These are phyloP conservation scores for Hyphopichia burtonii DNA, from an alignment of 1,139 yeast genomes.

Conservation along the genomic window DNA sequence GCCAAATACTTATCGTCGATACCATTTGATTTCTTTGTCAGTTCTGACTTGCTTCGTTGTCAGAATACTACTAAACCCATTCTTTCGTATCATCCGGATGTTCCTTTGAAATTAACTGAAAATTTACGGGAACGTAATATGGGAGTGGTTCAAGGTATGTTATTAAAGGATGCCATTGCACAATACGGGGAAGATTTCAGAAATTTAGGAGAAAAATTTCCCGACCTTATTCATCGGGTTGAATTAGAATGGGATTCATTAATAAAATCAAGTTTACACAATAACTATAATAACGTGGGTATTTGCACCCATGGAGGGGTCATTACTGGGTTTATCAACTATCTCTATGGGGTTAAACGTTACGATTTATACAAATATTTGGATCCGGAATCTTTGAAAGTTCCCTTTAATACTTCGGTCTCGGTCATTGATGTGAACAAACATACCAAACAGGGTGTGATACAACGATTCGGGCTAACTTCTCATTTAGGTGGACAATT, in stretches of 20 bases:
- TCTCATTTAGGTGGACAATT: constrained; percentile 61
- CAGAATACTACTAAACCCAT: constrained; percentile 50
- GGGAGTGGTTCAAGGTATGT: constrained; percentile 80
- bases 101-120: constrained; percentile 21
- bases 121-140: constrained; percentile 72
- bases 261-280: constrained; percentile 32
- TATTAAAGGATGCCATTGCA: constrained; percentile 59
- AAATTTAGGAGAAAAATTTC: constrained; percentile 53
- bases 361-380: constrained; percentile 39
- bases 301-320: constrained; percentile 89
- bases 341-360: constrained; percentile 36
- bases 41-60: constrained; percentile 66
- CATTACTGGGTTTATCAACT: constrained; percentile 57
- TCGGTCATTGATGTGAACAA: constrained; percentile 58
- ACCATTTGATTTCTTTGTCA: constrained; percentile 49
- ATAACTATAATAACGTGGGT: constrained; percentile 48
- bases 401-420: constrained; percentile 73
- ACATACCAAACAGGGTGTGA: constrained; percentile 34
- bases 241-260: constrained; percentile 46
- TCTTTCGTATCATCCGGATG: constrained; percentile 23
- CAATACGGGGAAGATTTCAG: constrained; percentile 37
- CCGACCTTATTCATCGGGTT: constrained; percentile 50
- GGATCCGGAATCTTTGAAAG: constrained; percentile 46
- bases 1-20: constrained; percentile 41
- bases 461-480: constrained; percentile 58